Conservation (phyloP, 139 green algal species). For the Chloropicon primus region DNA sequence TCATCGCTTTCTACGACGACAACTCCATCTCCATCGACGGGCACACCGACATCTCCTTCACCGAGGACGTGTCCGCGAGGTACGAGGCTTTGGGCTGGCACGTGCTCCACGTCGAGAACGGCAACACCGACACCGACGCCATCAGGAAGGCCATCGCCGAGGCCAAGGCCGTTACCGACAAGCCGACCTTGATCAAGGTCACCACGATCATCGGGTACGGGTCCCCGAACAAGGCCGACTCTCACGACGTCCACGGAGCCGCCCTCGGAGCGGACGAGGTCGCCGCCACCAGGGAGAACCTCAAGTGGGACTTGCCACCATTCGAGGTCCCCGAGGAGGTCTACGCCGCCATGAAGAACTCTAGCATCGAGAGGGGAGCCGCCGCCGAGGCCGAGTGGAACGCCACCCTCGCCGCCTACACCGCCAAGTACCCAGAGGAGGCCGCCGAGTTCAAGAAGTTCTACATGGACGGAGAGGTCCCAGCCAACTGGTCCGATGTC, state of each 20-base stretch:
- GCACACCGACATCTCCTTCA: slow-evolving; percentile 98
- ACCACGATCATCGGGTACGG: slow-evolving; percentile 97
- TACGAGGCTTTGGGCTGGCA: slow-evolving; percentile 89
- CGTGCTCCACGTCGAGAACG: slow-evolving; percentile 51
- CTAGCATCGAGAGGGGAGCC: slow-evolving; percentile 34
- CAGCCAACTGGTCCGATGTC: slow-evolving; percentile 61
- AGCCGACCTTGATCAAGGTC: slow-evolving; percentile 89
- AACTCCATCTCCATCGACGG: slow-evolving; percentile 99
- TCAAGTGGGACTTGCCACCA: slow-evolving; percentile 78
- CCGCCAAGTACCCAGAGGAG: slow-evolving; percentile 63
- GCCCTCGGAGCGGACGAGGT: slow-evolving; percentile 90
- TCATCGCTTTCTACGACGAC: slow-evolving; percentile 98
- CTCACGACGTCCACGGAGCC: slow-evolving; percentile 91
- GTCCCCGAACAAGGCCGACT: slow-evolving; percentile 97
- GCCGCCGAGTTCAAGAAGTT: slow-evolving; percentile 68
- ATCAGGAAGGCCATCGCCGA: slow-evolving; percentile 67
- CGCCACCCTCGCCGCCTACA: slow-evolving; percentile 38
- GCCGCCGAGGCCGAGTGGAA: slow-evolving; percentile 66
- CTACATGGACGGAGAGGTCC: slow-evolving; percentile 51
- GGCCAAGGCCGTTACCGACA: slow-evolving; percentile 84
- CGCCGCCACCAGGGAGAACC: slow-evolving; percentile 77
- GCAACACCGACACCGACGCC: slow-evolving; percentile 86
- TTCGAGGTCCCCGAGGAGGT: slow-evolving; percentile 87
- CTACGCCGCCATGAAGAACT: slow-evolving; percentile 29
- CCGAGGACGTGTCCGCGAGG: slow-evolving; percentile 85